Evolutionary conservation across 345 rosid species (phyloP), one percentile per base, ranked within the genome.

Genomic region (Physaria fendleri): DNA sequence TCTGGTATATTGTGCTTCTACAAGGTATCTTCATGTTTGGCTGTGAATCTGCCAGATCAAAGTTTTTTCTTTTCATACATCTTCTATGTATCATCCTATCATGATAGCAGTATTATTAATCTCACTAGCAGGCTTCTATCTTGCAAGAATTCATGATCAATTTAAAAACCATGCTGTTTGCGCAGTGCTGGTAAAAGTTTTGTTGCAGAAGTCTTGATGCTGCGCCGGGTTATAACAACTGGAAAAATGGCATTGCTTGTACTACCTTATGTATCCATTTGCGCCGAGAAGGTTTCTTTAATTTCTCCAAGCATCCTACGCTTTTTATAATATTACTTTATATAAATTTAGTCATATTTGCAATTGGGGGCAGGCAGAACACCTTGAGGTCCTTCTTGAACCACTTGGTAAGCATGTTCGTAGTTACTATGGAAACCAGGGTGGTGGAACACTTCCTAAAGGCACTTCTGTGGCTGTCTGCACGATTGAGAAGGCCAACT

Each of bases 401-500:
- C 97, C 97, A 47, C 88, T 92, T 55, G 95, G 95, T 63, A 92
- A 74, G 80, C 88, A 83, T 59, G 97, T 92, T 20, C 82, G 89
- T 44, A 83, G 97, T 79, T 92, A 85, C 73, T 92, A 86, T 53
- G 96, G 98, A 65, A 88, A 71, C 67, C 98, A 88, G 72, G 98
- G 98, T 66, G 97, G 98, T 49, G 98, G 90, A 76, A 79, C 92
- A 62, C 97, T 92, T 76, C 93, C 96, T 45, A 88, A 86, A 74
- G 98, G 80, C 77, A 92, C 96, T 51, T 71, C 96, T 71, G 93
- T 92, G 62, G 98, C 98, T 71, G 96, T 92, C 23, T 92, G 96
- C 82, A 92, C 98, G 20, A 92, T 92, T 82, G 98, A 92, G 79
- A 92, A 92, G 83, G 98, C 96, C 59, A 92, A 92, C 82, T 79